Percentiles rank a stretch among this genome's conserved stretches.
Conservation (phyloP, 148 eudicot species). For the Amaranthus cruentus region DNA sequence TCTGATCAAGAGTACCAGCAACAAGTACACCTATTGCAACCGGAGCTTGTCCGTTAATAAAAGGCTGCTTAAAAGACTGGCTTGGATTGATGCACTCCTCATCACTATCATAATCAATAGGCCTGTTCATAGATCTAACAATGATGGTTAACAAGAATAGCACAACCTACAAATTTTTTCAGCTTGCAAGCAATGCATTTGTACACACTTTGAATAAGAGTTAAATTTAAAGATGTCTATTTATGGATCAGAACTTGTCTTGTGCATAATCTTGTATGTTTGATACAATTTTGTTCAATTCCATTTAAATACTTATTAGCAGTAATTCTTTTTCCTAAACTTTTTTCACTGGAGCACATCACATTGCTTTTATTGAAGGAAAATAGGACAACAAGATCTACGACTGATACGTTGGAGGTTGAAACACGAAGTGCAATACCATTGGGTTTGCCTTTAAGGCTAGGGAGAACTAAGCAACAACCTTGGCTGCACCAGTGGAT, state of each 20-base stretch:
- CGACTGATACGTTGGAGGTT: slow-evolving; percentile 91
- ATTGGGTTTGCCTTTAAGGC: slow-evolving; percentile 85
- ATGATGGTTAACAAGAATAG: slow-evolving; percentile 72
- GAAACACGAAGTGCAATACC: slow-evolving; percentile 99
- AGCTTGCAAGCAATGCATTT: no score
- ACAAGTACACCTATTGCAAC: slow-evolving; percentile 60
- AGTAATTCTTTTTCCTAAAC: no score
- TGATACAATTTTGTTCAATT: no score
- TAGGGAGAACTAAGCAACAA: slow-evolving; percentile 92
- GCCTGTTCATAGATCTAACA: slow-evolving; percentile 79
- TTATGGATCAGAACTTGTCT: no score
- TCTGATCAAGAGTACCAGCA: slow-evolving; percentile 59
- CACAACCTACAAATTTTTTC: slow-evolving; percentile 50
- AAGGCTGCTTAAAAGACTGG: slow-evolving; percentile 78
- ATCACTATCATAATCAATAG: slow-evolving; percentile 88
- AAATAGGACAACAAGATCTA: slow-evolving; percentile 67
- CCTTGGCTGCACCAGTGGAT: slow-evolving; percentile 97
- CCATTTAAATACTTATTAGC: no score
- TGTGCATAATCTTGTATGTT: no score
- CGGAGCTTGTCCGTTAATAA: slow-evolving; percentile 65
- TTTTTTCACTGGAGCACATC: no score
- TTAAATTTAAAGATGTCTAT: no score
- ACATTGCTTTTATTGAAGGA: no score
- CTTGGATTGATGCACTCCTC: slow-evolving; percentile 84
- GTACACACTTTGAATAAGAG: no score